Percentiles rank a stretch among this genome's conserved stretches.
phyloP scores from a whole-genome alignment of 148 eudicot genomes.

The Suaeda aralocaspica region DNA sequence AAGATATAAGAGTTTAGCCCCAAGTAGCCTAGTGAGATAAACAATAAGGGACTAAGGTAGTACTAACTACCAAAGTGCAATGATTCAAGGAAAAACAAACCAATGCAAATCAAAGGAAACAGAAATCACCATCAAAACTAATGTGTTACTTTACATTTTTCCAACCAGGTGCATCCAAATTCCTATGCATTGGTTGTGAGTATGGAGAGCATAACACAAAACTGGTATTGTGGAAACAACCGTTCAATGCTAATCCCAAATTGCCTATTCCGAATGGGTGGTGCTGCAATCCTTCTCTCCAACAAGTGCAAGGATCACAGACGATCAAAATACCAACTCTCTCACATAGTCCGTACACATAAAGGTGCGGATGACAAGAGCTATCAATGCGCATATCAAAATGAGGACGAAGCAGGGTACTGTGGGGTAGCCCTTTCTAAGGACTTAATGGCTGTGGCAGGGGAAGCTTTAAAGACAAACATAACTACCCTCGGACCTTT shows the following conservation, averaged over 20 bases:
- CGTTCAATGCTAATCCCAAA: conserved; percentile 38
- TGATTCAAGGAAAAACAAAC: too few species aligned
- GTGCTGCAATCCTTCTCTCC: conserved; percentile 30
- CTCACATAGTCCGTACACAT: conserved; percentile 30
- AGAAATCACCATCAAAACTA: too few species aligned
- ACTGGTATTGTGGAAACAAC: conserved; percentile 33
- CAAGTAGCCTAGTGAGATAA: too few species aligned
- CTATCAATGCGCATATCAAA: conserved; percentile 20
- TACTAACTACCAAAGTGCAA: too few species aligned
- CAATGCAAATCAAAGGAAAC: too few species aligned
- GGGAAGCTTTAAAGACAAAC: conserved; percentile 30
- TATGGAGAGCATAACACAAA: conserved; percentile 27
- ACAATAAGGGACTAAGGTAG: too few species aligned
- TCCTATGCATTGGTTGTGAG: conserved; percentile 29
- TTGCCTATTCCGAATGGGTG: conserved; percentile 31
- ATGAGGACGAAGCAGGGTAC: conserved; percentile 16
- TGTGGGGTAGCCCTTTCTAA: conserved; percentile 29
- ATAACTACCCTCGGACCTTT: conserved; percentile 31
- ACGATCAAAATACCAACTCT: conserved; percentile 25
- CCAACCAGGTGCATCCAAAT: conserved; percentile 32
- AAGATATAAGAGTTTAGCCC: too few species aligned
- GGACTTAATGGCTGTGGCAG: conserved; percentile 31
- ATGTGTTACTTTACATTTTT: too few species aligned
- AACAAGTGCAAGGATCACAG: conserved; percentile 17
- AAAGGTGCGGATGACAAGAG: conserved; percentile 30